A percentile compares a stretch with the other conserved stretches of the same genome.
These are phyloP conservation scores for Rubus parviflorus DNA, from an alignment of 306 rosid species.

Conservation along the genomic window DNA sequence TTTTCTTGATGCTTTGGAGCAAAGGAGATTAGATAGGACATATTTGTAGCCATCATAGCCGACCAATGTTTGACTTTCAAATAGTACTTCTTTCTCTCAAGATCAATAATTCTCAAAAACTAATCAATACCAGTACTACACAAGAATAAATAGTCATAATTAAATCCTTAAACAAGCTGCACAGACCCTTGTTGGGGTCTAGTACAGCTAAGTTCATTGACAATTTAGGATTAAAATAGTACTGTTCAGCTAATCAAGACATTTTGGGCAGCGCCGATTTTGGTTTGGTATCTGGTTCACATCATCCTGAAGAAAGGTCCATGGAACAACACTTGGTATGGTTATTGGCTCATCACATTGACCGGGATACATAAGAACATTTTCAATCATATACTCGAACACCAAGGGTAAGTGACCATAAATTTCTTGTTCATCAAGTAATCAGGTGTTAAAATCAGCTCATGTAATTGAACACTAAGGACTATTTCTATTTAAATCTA, in stretches of 20 bases:
- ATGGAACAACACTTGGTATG: too few relatives aligned
- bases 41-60: constrained; percentile 40
- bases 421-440: too few relatives aligned
- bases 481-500: too few relatives aligned
- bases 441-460: too few relatives aligned
- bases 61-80: not conserved
- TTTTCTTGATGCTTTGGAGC: constrained; percentile 29
- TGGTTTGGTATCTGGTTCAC: not conserved
- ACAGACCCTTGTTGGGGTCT: constrained; percentile 24
- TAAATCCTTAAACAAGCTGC: constrained; percentile 18
- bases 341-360: not conserved
- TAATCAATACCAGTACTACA: constrained; percentile 19
- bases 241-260: not conserved
- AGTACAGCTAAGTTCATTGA: constrained; percentile 25
- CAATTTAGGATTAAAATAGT: not conserved
- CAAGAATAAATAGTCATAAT: constrained; percentile 29
- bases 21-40: constrained; percentile 4
- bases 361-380: not conserved
- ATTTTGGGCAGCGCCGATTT: not conserved
- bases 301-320: too few relatives aligned
- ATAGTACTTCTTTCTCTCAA: not conserved
- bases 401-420: too few relatives aligned
- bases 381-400: too few relatives aligned
- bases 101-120: constrained; percentile 15
- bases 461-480: too few relatives aligned